phyloP scores from a whole-genome alignment of 2,329 filamentous ascomycete species.

The Ceratocystis destructans region DNA sequence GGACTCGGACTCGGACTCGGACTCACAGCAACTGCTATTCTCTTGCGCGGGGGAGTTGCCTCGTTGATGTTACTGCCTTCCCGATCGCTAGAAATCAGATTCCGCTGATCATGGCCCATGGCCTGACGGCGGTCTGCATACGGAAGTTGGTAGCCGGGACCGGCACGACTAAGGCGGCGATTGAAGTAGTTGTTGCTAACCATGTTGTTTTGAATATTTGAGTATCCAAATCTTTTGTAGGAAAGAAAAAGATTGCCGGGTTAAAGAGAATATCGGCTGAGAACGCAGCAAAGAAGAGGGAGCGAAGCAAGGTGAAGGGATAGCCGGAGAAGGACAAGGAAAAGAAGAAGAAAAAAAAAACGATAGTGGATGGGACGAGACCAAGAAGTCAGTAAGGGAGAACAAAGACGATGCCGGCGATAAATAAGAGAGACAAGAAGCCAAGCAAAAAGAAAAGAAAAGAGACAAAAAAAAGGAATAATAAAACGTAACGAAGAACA shows the following conservation, averaged over 20 bases:
- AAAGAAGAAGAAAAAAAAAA: slow-evolving; percentile 2
- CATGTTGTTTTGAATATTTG: slow-evolving; percentile 15
- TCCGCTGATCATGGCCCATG: slow-evolving; percentile 25
- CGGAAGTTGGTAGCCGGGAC: slow-evolving; percentile 27
- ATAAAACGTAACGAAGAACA: neutral
- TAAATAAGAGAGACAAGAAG: neutral
- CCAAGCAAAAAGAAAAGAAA: neutral
- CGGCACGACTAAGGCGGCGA: slow-evolving; percentile 25
- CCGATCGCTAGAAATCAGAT: neutral
- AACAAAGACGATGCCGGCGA: neutral
- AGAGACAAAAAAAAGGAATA: neutral
- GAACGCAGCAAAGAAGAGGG: neutral
- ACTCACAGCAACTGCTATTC: slow-evolving; percentile 47
- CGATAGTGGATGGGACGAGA: neutral
- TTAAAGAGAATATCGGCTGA: too few species aligned
- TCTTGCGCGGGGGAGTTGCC: slow-evolving; percentile 37
- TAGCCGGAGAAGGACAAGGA: neutral
- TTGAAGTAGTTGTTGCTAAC: slow-evolving; percentile 8
- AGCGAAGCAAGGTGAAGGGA: neutral
- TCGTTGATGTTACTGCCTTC: slow-evolving; percentile 23
- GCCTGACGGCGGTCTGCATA: slow-evolving; percentile 29
- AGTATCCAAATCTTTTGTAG: too few species aligned
- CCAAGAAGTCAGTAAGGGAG: neutral
- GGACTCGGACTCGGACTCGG: neutral
- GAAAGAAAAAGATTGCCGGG: too few species aligned